Conservation (phyloP, 2,329 filamentous ascomycete species). For the Alternaria gaisen region DNA sequence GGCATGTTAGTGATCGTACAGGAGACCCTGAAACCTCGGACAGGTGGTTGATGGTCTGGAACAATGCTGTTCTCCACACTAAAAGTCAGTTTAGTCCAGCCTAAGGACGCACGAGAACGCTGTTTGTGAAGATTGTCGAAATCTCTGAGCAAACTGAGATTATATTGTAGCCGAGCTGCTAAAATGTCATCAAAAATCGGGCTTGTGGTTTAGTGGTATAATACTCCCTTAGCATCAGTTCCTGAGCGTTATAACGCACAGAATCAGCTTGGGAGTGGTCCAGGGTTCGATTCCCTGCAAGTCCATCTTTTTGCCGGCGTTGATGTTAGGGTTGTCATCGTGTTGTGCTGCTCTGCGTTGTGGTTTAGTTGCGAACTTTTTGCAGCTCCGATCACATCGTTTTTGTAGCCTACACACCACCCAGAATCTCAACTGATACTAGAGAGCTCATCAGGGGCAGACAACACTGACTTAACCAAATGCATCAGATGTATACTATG, state of each 20-base stretch:
- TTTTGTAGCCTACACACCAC: too few species aligned
- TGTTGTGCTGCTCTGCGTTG: not conserved
- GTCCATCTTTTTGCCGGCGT: slow-evolving; percentile 9
- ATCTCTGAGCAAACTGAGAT: too few species aligned
- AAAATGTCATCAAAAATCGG: not conserved
- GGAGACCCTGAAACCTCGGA: not conserved
- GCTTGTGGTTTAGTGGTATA: slow-evolving; percentile 32
- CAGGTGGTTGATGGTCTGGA: slow-evolving; percentile 2
- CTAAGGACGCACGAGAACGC: too few species aligned
- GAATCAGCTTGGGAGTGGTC: slow-evolving; percentile 18
- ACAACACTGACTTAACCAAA: not conserved
- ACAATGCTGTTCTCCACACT: not conserved
- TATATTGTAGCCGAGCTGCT: rapidly evolving
- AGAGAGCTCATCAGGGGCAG: not conserved
- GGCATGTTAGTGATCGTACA: not conserved
- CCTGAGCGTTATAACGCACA: not conserved
- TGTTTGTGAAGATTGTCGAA: too few species aligned
- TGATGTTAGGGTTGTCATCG: not conserved
- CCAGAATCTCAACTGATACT: too few species aligned
- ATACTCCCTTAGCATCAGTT: slow-evolving; percentile 23
- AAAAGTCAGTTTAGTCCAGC: not conserved
- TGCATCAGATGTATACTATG: not conserved
- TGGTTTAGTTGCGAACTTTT: not conserved
- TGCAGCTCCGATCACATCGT: not conserved
- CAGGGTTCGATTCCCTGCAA: slow-evolving; percentile 21